Base-by-base conservation (phyloP, 2,329 filamentous ascomycete species). In the Thelonectria discophora region DNA sequence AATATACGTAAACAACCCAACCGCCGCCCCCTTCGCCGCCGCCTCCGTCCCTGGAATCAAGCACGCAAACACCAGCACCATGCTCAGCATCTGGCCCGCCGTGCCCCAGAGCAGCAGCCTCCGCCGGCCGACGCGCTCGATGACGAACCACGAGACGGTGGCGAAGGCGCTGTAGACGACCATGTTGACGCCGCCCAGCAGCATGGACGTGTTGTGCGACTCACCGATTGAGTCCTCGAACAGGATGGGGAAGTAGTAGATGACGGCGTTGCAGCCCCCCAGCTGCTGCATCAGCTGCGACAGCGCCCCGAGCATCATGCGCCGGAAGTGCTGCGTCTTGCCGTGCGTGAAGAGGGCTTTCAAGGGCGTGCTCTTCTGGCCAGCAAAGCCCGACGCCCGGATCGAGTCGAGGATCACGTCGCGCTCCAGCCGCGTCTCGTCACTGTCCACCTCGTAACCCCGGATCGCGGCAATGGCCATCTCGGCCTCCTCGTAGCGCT, bases 1-100 rank as follows among this genome's bases (percentile, higher is more conserved):
- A 69, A 90, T 90, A 75, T 90, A 91, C 3, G 87, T 82, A 76
- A 91, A 91, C 12, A 91, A 76, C 58, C 88, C 88, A 3, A 89
- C 87, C 1, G 87, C 87, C 0, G 89, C 87, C 34, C 89, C 89
- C 72, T 90, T 91, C 3, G 88, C 87, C 7, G 88, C 80, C 1
- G 86, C 76, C 0, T 80, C 81, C 1, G 82, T 83, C 0, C 86
- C 86, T 45, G 90, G 90, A n/a, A 92, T 86, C 63, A 92, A 86
- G 30, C 81, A 79, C 1, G 82, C 86, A 67, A 91, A 91, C 2
- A 82, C 80, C 20, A 89, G 75, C 72, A 90, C 78, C 82, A 87
- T 86, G 60, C 82, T 85, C 18, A 85, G 65, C 62, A 81, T 79
- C 67, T 87, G 86, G 5, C 79, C 79, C 10, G 75, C 64, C 3